Percentiles rank a stretch among this genome's conserved stretches.
Evolutionary conservation across 2,329 filamentous ascomycete genomes (phyloP).

Genomic region (Parastagonospora nodorum): DNA sequence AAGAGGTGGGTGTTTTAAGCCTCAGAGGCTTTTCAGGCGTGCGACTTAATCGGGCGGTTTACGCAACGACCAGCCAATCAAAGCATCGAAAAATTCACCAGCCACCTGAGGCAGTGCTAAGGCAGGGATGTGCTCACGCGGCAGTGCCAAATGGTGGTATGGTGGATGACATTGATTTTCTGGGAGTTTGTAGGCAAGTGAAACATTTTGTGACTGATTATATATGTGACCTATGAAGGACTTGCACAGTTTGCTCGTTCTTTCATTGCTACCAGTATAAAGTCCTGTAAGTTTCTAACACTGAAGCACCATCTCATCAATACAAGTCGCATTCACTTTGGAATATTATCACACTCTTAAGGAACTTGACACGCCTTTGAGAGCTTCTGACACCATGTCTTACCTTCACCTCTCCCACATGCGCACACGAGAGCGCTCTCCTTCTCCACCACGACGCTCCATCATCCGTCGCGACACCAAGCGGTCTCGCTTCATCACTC

Average conservation of each 20-base stretch:
- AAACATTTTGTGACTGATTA: slow-evolving; percentile 7
- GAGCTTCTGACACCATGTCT: slow-evolving; percentile 23
- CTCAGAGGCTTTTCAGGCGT: slow-evolving; percentile 3
- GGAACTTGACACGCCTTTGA: neutral
- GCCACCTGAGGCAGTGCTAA: slow-evolving; percentile 12
- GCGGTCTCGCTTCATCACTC: slow-evolving; percentile 24
- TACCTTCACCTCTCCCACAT: slow-evolving; percentile 26
- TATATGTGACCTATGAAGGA: slow-evolving; percentile 8
- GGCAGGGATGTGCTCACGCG: neutral
- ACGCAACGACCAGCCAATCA: slow-evolving; percentile 8
- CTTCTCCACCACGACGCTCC: slow-evolving; percentile 20
- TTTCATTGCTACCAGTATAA: neutral
- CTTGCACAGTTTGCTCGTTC: neutral
- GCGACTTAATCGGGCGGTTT: slow-evolving; percentile 9
- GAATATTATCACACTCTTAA: neutral
- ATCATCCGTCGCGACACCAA: slow-evolving; percentile 32
- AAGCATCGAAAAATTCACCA: neutral
- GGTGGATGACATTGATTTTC: neutral
- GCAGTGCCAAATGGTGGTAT: neutral
- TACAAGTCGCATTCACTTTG: neutral
- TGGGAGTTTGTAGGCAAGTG: slow-evolving; percentile 15
- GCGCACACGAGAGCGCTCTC: slow-evolving; percentile 26
- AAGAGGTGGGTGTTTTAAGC: slow-evolving; percentile 1
- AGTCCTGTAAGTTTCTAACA: neutral
- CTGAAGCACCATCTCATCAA: neutral